These are phyloP conservation scores for Fusarium bulbicola DNA, from an alignment of 2,329 filamentous ascomycete genomes.

Conservation along the genomic window DNA sequence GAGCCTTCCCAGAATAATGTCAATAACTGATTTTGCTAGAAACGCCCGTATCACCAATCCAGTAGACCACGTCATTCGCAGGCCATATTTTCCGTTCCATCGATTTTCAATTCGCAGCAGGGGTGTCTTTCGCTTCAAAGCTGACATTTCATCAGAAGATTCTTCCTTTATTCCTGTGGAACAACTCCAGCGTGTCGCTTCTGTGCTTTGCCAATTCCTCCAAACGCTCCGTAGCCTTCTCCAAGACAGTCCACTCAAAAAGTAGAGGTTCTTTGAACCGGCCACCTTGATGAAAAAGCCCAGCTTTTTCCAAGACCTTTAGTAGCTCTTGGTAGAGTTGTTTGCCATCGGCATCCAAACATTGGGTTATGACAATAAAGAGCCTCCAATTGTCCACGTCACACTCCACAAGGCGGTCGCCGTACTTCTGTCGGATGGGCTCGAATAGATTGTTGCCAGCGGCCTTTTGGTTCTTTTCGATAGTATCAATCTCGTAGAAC, in stretches of 20 bases:
- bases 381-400: neutral
- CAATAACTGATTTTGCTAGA: neutral
- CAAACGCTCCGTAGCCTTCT: neutral
- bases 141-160: no score
- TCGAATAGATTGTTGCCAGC: neutral
- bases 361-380: neutral
- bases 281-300: neutral
- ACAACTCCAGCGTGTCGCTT: fast-evolving
- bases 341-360: fast-evolving
- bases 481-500: neutral
- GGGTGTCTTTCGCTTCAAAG: neutral
- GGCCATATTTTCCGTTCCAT: no score
- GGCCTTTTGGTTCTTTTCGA: neutral
- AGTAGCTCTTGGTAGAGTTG: neutral
- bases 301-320: fast-evolving
- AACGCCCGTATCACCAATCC: no score
- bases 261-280: neutral
- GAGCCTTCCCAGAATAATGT: fast-evolving
- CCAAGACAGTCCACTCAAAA: neutral
- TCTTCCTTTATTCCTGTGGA: fast-evolving
- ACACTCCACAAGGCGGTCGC: neutral
- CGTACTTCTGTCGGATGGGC: neutral
- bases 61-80: no score
- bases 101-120: no score
- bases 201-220: fast-evolving